A percentile compares a stretch with the other conserved stretches of the same genome.
Evolutionary conservation across 495 filamentous ascomycete genomes (phyloP).

Genomic region (Neurospora sp.): DNA sequence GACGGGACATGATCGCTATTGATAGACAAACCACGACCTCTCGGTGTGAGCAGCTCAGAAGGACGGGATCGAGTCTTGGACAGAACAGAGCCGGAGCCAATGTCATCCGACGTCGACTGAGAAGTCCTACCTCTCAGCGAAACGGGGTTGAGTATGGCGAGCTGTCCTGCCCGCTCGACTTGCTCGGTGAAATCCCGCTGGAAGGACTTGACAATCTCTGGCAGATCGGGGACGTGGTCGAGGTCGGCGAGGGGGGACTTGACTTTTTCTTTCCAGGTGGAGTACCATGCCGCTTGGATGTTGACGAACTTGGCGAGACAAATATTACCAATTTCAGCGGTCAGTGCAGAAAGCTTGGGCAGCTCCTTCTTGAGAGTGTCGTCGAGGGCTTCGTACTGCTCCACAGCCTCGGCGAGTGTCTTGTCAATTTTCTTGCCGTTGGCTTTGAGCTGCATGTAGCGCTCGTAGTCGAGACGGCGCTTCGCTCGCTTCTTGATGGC

Average conservation of each 20-base stretch:
- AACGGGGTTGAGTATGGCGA: slow-evolving; percentile 39
- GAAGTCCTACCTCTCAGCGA: slow-evolving; percentile 30
- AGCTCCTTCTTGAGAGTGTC: slow-evolving; percentile 87
- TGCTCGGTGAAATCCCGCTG: slow-evolving; percentile 57
- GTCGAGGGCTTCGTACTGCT: slow-evolving; percentile 82
- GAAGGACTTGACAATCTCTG: slow-evolving; percentile 63
- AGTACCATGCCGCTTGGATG: slow-evolving; percentile 71
- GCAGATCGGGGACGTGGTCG: slow-evolving; percentile 49
- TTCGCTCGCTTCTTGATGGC: slow-evolving; percentile 90
- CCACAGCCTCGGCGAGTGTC: slow-evolving; percentile 68
- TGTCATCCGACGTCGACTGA: slow-evolving; percentile 37
- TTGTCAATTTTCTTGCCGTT: slow-evolving; percentile 66
- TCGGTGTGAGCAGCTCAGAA: slow-evolving; percentile 27
- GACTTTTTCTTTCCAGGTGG: slow-evolving; percentile 70
- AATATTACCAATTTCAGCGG: slow-evolving; percentile 66
- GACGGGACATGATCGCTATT: slow-evolving; percentile 55
- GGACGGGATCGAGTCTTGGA: slow-evolving; percentile 31
- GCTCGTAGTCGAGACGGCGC: slow-evolving; percentile 77
- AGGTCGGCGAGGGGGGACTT: slow-evolving; percentile 57
- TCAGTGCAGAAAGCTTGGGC: slow-evolving; percentile 71
- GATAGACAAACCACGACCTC: slow-evolving; percentile 46
- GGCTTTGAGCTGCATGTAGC: slow-evolving; percentile 49
- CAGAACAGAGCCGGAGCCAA: slow-evolving; percentile 17
- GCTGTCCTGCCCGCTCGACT: slow-evolving; percentile 39
- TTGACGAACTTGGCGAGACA: slow-evolving; percentile 72